Conservation (phyloP, 768 basidiomycete species). For the Podaxis sp. region DNA sequence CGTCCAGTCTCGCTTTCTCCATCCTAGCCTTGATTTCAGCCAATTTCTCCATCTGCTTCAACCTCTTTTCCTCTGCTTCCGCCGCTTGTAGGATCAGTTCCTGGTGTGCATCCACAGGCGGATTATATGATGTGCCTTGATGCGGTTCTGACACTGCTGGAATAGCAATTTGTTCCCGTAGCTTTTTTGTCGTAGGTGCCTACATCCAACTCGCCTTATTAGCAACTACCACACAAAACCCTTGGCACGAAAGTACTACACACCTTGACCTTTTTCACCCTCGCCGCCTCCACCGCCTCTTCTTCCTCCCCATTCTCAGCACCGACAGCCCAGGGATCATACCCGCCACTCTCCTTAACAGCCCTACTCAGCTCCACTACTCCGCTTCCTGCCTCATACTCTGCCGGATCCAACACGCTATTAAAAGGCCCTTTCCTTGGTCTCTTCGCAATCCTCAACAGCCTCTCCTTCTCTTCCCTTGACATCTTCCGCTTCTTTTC, state of each 20-base stretch:
- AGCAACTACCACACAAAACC: neutral
- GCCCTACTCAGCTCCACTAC: slow-evolving; percentile 65
- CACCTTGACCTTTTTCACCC: slow-evolving; percentile 56
- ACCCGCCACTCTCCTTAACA: slow-evolving; percentile 63
- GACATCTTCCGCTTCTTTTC: slow-evolving; percentile 44
- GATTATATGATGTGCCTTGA: slow-evolving; percentile 89
- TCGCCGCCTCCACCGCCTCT: slow-evolving; percentile 39
- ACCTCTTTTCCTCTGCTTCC: slow-evolving; percentile 59
- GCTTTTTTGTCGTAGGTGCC: slow-evolving; percentile 49
- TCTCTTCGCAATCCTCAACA: slow-evolving; percentile 76
- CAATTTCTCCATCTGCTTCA: slow-evolving; percentile 53
- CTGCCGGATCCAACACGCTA: slow-evolving; percentile 63
- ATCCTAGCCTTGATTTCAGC: slow-evolving; percentile 56
- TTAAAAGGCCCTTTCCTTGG: slow-evolving; percentile 74
- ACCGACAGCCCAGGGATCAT: slow-evolving; percentile 60
- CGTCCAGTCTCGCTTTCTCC: slow-evolving; percentile 42
- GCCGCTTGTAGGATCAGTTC: slow-evolving; percentile 69
- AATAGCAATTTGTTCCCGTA: slow-evolving; percentile 54
- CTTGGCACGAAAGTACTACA: slow-evolving; percentile 10
- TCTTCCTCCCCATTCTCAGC: slow-evolving; percentile 38
- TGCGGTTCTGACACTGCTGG: slow-evolving; percentile 74
- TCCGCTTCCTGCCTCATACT: slow-evolving; percentile 66
- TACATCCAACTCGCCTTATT: slow-evolving; percentile 22
- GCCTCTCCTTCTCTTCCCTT: slow-evolving; percentile 69
- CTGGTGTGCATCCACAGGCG: slow-evolving; percentile 69